phyloP scores from a whole-genome alignment of 306 rosid genomes.

The Geum urbanum region DNA sequence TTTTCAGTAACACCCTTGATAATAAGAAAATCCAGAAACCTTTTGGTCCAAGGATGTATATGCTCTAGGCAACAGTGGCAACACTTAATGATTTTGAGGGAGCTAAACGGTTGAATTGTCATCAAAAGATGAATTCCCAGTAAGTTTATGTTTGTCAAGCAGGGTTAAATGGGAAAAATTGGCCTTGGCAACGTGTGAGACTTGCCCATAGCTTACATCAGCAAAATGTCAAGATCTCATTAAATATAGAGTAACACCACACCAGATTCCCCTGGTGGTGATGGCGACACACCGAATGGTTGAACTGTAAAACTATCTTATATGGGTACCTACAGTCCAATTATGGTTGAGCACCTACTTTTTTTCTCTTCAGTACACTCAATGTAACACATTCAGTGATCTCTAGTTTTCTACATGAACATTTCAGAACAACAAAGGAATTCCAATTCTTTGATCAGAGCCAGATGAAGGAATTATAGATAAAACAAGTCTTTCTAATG shows the following conservation, averaged over 20 bases:
- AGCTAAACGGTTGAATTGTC: neutral
- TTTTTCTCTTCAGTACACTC: neutral
- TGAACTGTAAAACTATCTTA: no score
- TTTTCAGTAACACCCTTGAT: neutral
- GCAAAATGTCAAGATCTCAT: neutral
- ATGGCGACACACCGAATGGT: neutral
- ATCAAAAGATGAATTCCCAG: neutral
- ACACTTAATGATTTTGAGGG: neutral
- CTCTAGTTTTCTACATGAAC: neutral
- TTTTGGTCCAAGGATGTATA: neutral
- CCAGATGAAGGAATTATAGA: neutral
- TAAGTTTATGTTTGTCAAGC: neutral
- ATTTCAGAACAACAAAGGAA: neutral
- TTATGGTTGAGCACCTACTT: neutral
- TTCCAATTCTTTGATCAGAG: neutral
- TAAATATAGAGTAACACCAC: neutral
- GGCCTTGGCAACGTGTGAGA: neutral
- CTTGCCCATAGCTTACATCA: neutral
- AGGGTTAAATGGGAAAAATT: neutral
- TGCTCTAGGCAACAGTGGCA: neutral
- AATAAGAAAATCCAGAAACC: neutral
- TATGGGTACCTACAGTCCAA: neutral
- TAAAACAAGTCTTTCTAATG: neutral
- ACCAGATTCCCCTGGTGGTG: neutral
- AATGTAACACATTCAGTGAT: neutral